Evolutionary conservation across 352 stramenopile genomes (phyloP), one percentile per base, ranked within the genome.

Genomic region (Elongisporangium anandrum): DNA sequence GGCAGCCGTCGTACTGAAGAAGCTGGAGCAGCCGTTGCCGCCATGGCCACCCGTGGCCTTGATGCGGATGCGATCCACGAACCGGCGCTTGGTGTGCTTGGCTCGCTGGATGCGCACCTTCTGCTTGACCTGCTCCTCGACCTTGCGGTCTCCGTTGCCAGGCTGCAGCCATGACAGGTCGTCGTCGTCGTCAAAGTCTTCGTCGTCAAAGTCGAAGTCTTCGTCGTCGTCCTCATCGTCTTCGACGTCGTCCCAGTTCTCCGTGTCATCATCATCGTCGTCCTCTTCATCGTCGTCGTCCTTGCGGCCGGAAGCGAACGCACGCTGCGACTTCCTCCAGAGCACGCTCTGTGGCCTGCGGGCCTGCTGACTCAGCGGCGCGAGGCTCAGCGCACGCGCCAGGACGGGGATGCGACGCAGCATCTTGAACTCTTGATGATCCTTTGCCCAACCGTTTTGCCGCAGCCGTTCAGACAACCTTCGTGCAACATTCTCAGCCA

Each of bases 41-140:
- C 88, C 88, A 56, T 96, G 83, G 13, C 88, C 88, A 9, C 87
- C 88, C 1, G 82, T 95, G n/a, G 87, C 85, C 50, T 93, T 92
- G 52, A 97, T 87, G 48, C 88, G 80, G 59, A 97, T 93, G 66
- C 86, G 82, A 69, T 97, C 88, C 38, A 97, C 85, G 57, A 97
- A 97, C 63, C 90, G 88, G 15, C 85, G 83, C 79, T 94, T 96
- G 29, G 83, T 89, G 71, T 94, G 86, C 69, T 94, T 84, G 56
- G 82, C 81, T 52, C 85, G 85, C 38, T 80, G 83, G 54, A 95
- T 68, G 55, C 83, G 78, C 52, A 95, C 85, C 58, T 95, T 95
- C 64, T 90, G 79, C 78, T 95, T 95, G 20, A 95, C 80, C 50
- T 92, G 81, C 63, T 95, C 83, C 61, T 92, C 81, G 10, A 90